These are phyloP conservation scores for Solanum hybrid DNA, from an alignment of 305 asterid species.

Conservation along the genomic window DNA sequence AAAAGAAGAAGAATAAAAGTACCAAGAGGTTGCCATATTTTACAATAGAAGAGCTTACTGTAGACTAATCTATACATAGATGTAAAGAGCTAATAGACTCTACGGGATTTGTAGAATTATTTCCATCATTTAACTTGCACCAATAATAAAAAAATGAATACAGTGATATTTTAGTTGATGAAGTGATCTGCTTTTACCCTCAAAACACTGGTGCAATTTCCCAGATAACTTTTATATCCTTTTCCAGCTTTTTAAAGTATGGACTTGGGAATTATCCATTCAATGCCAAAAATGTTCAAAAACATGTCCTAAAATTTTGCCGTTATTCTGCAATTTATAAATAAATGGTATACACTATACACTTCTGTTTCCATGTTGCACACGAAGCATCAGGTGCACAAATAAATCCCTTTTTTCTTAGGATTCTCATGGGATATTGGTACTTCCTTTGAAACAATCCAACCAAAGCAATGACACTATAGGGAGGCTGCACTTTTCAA, in stretches of 20 bases:
- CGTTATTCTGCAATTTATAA: neutral
- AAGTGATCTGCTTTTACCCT: neutral
- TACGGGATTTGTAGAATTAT: neutral
- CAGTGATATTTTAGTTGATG: neutral
- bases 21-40: neutral
- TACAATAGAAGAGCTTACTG: neutral
- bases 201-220: neutral
- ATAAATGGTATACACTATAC: neutral
- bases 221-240: neutral
- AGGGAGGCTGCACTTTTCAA: neutral
- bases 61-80: neutral
- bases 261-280: neutral
- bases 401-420: neutral
- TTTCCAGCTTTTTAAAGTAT: neutral
- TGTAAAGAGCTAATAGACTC: neutral
- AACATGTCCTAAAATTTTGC: neutral
- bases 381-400: neutral
- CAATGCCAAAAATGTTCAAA: neutral
- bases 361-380: neutral
- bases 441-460: neutral
- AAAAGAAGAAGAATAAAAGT: neutral
- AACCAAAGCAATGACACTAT: neutral
- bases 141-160: neutral
- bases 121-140: neutral
- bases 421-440: neutral